Evolutionary conservation across 2,329 filamentous ascomycete species (phyloP).

Genomic region (Calonectria naviculata): DNA sequence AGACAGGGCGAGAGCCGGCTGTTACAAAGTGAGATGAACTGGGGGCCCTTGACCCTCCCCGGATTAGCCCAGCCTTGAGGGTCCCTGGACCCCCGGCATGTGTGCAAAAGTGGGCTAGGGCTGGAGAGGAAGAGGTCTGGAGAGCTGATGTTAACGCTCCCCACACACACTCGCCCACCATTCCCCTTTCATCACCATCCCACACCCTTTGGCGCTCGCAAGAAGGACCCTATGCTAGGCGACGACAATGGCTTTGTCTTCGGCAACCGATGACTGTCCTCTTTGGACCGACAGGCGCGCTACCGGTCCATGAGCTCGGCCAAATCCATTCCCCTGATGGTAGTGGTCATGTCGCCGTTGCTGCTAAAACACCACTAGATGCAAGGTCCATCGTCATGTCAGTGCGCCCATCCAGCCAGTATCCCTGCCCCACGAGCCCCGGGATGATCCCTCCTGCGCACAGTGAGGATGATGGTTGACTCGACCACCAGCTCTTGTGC

Average conservation of each 20-base stretch:
- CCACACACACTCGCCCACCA: neutral
- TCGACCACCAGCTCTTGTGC: neutral
- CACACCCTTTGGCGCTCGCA: neutral
- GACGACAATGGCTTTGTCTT: neutral
- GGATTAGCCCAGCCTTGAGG: conserved; percentile 5
- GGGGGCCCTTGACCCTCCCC: conserved; percentile 8
- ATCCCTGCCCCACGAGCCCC: conserved; percentile 7
- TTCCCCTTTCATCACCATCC: neutral
- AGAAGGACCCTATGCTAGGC: neutral
- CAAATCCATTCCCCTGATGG: neutral
- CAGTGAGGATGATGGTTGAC: neutral
- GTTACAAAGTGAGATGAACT: conserved; percentile 14
- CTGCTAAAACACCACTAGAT: conserved; percentile 1
- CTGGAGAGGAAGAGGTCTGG: neutral
- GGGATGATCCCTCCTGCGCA: neutral
- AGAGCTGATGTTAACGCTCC: neutral
- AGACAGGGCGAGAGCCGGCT: neutral
- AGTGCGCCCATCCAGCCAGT: neutral
- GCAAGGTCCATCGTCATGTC: neutral
- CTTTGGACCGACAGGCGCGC: neutral
- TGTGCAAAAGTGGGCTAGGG: neutral
- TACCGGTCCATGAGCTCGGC: neutral
- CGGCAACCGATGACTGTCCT: neutral
- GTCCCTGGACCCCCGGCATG: neutral
- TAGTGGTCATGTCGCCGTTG: neutral